Base-by-base conservation (phyloP, 352 stramenopile genomes). In the Phytophthora sp. region DNA sequence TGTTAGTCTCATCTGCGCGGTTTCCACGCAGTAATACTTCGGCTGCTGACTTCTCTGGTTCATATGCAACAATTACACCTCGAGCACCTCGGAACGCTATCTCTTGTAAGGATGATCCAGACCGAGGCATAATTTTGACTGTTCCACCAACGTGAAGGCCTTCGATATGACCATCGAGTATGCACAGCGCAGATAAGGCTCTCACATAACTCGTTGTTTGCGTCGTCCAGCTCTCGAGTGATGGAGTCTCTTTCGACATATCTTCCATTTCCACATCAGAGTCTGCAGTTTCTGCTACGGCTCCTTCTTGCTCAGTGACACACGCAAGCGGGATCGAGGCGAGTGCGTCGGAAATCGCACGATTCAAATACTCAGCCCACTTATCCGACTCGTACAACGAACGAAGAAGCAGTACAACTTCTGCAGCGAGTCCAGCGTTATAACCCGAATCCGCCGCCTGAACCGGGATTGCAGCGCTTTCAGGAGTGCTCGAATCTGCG, bases 241-340 rank as follows among this genome's bases (percentile, higher is more conserved):
- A 85, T 1, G 85, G 86, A 2, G 79, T 57, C 15, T 90, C 82
- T 12, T 80, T 76, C 16, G 76, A 84, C 39, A 84, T 82, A 23
- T 96, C 88, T 70, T 95, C 88, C 85, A 94, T 94, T 53, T 95
- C 88, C 13, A 95, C 84, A 67, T 95, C 87, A 1, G 79, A 79
- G 52, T 95, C 87, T 0, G 68, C 63, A 6, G 54, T 69, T 46
- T 74, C 63, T 27, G 50, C 30, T 13, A 39, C 13, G 15, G 23
- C 27, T 11, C 45, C 24, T 35, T 63, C 60, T 51, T 63, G 30
- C 39, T 88, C 74, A 2, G 70, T 87, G 23, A 86, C 46, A 45
- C 77, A 88, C 13, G 52, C 63, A 35, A 62, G 51, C 20, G 83
- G 80, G 23, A 94, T 80, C 2, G 64, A 71, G 16, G 69, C 62